Evolutionary conservation across 352 stramenopile species (phyloP), one percentile per base, ranked within the genome.

Genomic region (Globisporangium radiosum): DNA sequence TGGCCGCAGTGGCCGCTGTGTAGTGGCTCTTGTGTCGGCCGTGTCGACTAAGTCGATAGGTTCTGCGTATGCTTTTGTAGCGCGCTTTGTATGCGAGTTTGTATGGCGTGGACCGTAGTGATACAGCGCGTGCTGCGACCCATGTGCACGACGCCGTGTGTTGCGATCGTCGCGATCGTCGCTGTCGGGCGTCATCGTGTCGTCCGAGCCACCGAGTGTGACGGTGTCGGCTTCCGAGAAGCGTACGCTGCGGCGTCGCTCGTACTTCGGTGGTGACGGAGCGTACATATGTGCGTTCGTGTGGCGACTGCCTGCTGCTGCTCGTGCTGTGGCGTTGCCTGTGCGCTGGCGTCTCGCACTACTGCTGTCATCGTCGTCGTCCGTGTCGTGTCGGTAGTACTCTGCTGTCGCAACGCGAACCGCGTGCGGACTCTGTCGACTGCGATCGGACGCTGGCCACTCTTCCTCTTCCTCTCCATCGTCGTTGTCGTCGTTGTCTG

Each of bases 101-200:
- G 43, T 11, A 14, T 15, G 52, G n/a, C 17, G 42, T 13, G 59
- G 53, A 1, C 52, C 49, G 17, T 47, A 47, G 25, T 65, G 59
- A 15, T 57, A 60, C 7, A 60, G 37, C 0, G 45, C 60, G 36
- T 13, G 17, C 36, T 45, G 14, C 40, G 33, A 8, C 33, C 39
- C 8, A 47, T 45, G 10, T 48, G 33, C 6, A 39, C 1, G 47
- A 44, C 43, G 47, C 47, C n/a, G 15, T 39, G 56, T 69, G 19
- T 59, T 54, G 7, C 52, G 25, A 33, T 33, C 63, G 47, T 69
- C 58, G 7, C 52, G 25, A 33, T 33, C 63, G 47, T 69, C 58
- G 40, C 64, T 64, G n/a, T 69, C 70, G 37, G 68, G 50, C 8
- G 62, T 64, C 40, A 48, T 59, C 51, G 66, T 75, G 9, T 64